These are phyloP conservation scores for Fibroporia radiculosa DNA, from an alignment of 768 basidiomycete genomes.

Conservation along the genomic window DNA sequence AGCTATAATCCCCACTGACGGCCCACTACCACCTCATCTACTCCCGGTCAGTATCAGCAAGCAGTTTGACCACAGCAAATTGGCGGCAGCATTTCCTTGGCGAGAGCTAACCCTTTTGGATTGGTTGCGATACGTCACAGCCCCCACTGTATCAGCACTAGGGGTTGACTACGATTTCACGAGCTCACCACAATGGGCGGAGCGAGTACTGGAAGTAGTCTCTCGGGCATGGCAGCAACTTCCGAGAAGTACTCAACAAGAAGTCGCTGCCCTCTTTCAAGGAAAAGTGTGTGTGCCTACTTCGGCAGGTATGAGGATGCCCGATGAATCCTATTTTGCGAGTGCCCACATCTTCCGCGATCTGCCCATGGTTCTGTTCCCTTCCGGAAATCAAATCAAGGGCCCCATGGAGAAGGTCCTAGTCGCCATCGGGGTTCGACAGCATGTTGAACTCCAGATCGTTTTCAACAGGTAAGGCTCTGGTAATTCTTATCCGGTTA, in stretches of 20 bases:
- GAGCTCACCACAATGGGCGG: conserved; percentile 65
- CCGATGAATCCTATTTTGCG: conserved; percentile 74
- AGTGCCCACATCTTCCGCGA: conserved; percentile 88
- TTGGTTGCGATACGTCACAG: conserved; percentile 67
- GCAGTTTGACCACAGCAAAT: conserved; percentile 41
- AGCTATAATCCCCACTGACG: conserved; percentile 56
- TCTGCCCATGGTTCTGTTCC: conserved; percentile 68
- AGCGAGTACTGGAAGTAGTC: conserved; percentile 62
- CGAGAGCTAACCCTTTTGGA: conserved; percentile 64
- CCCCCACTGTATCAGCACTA: conserved; percentile 32
- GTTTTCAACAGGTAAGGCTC: conserved; percentile 75
- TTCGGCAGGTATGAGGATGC: conserved; percentile 59
- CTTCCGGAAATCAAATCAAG: conserved; percentile 57
- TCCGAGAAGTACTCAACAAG: conserved; percentile 33
- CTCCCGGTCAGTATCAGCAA: conserved; percentile 63
- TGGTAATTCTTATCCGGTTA: not conserved
- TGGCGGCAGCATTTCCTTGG: conserved; percentile 64
- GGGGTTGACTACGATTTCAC: conserved; percentile 54
- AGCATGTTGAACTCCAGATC: conserved; percentile 87
- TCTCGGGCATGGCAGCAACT: conserved; percentile 69
- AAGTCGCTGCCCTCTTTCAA: conserved; percentile 34
- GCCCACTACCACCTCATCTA: conserved; percentile 68
- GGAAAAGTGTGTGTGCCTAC: conserved; percentile 43
- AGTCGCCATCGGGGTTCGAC: conserved; percentile 72
- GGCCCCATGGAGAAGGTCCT: conserved; percentile 66